Conservation (phyloP, 768 basidiomycete species). For the Leccinum disarticulatum region DNA sequence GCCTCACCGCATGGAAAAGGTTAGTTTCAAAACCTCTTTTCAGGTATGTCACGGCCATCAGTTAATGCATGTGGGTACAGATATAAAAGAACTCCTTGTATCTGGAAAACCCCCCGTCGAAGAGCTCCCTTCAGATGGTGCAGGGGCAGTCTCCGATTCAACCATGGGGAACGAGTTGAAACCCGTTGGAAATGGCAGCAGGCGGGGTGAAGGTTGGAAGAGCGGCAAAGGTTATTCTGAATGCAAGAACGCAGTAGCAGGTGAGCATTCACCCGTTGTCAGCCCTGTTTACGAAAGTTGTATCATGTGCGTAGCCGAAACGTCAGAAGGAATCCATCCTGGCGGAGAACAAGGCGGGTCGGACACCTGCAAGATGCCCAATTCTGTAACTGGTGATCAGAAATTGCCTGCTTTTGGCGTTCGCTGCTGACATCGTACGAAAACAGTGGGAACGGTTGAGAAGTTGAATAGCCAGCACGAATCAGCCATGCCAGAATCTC, state of each 20-base stretch:
- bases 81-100: slow-evolving; percentile 1
- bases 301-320: not conserved
- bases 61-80: not conserved
- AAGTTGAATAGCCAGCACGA: too few relatives aligned
- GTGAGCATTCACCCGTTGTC: not conserved
- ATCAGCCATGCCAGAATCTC: too few relatives aligned
- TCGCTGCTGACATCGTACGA: too few relatives aligned
- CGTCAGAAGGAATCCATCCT: not conserved
- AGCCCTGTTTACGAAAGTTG: not conserved
- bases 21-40: not conserved
- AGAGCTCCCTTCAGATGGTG: not conserved
- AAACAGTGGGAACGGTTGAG: too few relatives aligned
- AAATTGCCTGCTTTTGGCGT: too few relatives aligned
- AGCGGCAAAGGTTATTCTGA: not conserved
- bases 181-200: not conserved
- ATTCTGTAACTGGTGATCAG: too few relatives aligned
- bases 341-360: not conserved
- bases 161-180: not conserved
- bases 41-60: too few relatives aligned
- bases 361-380: not conserved
- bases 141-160: not conserved
- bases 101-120: slow-evolving; percentile 1
- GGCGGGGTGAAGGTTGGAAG: not conserved
- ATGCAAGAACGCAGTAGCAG: not conserved
- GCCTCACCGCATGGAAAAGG: slow-evolving; percentile 1